phyloP scores from a whole-genome alignment of 2,329 filamentous ascomycete genomes.

The Aureobasidium sp. region DNA sequence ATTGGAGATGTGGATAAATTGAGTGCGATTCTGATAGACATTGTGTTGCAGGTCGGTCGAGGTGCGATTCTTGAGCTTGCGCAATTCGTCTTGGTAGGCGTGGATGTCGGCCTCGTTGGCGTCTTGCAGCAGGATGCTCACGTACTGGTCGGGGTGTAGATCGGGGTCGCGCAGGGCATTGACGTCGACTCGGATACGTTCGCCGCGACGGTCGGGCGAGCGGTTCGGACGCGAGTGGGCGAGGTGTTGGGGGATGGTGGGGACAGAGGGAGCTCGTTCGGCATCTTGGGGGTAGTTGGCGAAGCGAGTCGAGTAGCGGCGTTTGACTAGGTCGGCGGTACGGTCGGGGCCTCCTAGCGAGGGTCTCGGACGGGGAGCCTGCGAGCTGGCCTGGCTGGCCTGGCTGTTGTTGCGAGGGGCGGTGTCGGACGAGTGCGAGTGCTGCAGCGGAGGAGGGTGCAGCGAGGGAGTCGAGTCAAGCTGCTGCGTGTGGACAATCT shows the following conservation, averaged over 20 bases:
- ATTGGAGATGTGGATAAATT: conserved; percentile 99
- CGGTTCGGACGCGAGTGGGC: conserved; percentile 41
- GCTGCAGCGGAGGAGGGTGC: neutral
- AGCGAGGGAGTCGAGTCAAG: conserved; percentile 13
- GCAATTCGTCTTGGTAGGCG: conserved; percentile 69
- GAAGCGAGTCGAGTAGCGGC: conserved; percentile 89
- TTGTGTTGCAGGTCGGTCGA: conserved; percentile 85
- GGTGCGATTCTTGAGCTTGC: conserved; percentile 69
- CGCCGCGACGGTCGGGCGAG: conserved; percentile 43
- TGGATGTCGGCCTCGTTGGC: conserved; percentile 82
- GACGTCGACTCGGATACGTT: conserved; percentile 63
- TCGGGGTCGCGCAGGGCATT: conserved; percentile 73
- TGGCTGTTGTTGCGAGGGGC: neutral
- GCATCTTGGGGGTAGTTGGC: conserved; percentile 59
- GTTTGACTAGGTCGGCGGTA: conserved; percentile 80
- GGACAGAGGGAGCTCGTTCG: conserved; percentile 50
- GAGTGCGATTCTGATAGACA: conserved; percentile 92
- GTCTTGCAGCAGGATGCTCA: conserved; percentile 67
- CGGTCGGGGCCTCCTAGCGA: conserved; percentile 36
- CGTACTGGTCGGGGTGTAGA: conserved; percentile 72
- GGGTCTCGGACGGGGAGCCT: conserved; percentile 32
- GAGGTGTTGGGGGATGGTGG: conserved; percentile 51
- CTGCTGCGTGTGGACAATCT: conserved; percentile 33
- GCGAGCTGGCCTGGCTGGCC: conserved; percentile 16
- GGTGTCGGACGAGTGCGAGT: neutral